Evolutionary conservation across 768 basidiomycete species (phyloP), one percentile per base, ranked within the genome.

Genomic region (Lactarius akahatsu): DNA sequence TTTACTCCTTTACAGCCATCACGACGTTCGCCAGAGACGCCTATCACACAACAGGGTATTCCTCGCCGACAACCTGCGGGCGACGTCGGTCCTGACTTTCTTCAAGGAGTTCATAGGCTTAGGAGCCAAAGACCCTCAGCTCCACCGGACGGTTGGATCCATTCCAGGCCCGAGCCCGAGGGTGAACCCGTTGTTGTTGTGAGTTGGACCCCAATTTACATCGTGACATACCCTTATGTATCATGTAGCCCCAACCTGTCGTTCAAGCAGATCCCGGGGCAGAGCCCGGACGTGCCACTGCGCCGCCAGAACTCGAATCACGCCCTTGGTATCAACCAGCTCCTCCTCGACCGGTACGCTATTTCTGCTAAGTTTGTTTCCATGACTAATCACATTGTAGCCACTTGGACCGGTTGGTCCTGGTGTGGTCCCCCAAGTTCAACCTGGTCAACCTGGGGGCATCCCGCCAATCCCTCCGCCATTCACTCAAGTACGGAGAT

Each of bases 401-500:
- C 62, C 32, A 20, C 62, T 45, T 23, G 40, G 9, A 20, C 57
- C 40, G 34, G 40, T 43, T 52, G 56, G 10, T n/a, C 36, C 16
- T 34, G 11, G 6, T 15, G 9, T 8, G 7, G 3, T 34, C 40
- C 59, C 55, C 1, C 54, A 38, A 11, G 20, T n/a, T 11, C 45
- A 47, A 23, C 20, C 3, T 41, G 26, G 15, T 57, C 65, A 58
- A 8, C 43, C 65, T 1, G 61, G 30, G 20, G 41, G 38, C 20
- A 20, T 54, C 9, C 52, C 32, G 36, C 65, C 60, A 16, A 30
- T 66, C 8, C 61, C 65, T 15, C 72, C 64, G 7, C 65, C 65
- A 47, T 63, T 69, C 55, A 64, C 66, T 20, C 61, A 62, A 61
- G 64, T 70, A 58, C 40, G 84, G 18, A 18, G 1, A n/a, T 16